Conservation (phyloP, 2,329 filamentous ascomycete species). For the Colletotrichum simmondsii region DNA sequence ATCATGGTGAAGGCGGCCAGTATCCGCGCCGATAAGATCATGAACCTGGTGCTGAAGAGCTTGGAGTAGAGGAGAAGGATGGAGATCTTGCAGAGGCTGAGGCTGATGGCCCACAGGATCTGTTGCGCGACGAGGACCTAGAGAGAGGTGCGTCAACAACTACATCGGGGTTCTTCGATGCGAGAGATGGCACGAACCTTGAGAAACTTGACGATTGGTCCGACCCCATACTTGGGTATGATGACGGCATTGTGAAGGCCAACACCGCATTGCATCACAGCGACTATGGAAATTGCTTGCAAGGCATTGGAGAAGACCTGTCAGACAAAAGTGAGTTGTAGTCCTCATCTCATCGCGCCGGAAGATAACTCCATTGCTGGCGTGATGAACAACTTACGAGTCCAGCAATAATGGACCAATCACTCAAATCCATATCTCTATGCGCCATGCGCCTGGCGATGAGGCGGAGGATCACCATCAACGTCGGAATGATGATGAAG, state of each 20-base stretch:
- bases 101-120: conserved; percentile 43
- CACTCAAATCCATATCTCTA: conserved; percentile 16
- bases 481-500: conserved; percentile 19
- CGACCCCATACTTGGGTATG: conserved; percentile 19
- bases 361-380: not conserved
- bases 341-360: not conserved
- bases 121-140: conserved; percentile 40
- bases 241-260: conserved; percentile 22
- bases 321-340: not conserved
- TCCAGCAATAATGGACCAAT: conserved; percentile 25
- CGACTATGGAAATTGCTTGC: conserved; percentile 25
- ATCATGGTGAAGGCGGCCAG: conserved; percentile 40
- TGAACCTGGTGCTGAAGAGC: conserved; percentile 41
- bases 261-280: conserved; percentile 26
- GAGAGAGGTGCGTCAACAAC: not conserved
- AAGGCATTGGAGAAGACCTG: conserved; percentile 27
- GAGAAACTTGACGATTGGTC: conserved; percentile 27
- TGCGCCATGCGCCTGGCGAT: conserved; percentile 27
- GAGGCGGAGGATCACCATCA: conserved; percentile 13
- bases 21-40: conserved; percentile 39
- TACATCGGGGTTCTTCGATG: not conserved
- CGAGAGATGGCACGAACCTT: conserved; percentile 5
- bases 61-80: conserved; percentile 43
- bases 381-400: not conserved
- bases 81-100: conserved; percentile 43